phyloP scores from a whole-genome alignment of 257 asterid species.

The Verbena officinalis region DNA sequence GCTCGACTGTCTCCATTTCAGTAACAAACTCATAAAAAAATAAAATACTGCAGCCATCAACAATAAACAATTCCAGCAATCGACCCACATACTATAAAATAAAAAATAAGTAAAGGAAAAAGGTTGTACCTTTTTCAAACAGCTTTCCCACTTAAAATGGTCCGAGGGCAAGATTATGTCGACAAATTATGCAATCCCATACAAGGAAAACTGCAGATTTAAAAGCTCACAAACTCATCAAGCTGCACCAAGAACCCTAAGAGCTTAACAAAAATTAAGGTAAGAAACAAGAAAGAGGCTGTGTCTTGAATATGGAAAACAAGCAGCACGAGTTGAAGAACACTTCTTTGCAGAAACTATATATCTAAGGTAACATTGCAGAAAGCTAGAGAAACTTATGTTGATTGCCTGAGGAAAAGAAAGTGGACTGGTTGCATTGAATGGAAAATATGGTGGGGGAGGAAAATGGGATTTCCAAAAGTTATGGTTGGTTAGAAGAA shows the following conservation, averaged over 20 bases:
- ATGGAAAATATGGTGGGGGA: conserved; percentile 14
- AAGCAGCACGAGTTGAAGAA: too few relatives aligned
- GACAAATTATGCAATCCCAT: conserved; percentile 37
- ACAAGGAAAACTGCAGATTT: conserved; percentile 16
- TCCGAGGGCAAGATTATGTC: conserved; percentile 24
- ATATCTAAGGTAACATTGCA: conserved; percentile 14
- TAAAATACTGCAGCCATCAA: background rate
- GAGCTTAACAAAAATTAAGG: too few relatives aligned
- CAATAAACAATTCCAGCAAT: background rate
- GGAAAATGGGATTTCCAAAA: conserved; percentile 19
- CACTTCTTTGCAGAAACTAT: background rate
- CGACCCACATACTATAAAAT: background rate
- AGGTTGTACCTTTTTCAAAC: conserved; percentile 18
- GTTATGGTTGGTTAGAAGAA: conserved; percentile 6
- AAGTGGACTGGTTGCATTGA: conserved; percentile 3
- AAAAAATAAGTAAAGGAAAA: background rate
- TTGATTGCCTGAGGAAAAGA: background rate
- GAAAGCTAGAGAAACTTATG: background rate
- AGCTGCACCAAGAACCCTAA: background rate
- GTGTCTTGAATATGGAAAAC: conserved; percentile 16
- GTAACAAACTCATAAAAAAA: too few relatives aligned
- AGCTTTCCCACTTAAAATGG: conserved; percentile 24
- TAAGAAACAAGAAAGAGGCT: background rate
- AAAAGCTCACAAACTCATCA: conserved; percentile 9
- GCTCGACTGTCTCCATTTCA: too few relatives aligned